Percentiles rank a stretch among this genome's conserved stretches.
phyloP scores from a whole-genome alignment of 352 stramenopile genomes.

The Phytopythium vexans region DNA sequence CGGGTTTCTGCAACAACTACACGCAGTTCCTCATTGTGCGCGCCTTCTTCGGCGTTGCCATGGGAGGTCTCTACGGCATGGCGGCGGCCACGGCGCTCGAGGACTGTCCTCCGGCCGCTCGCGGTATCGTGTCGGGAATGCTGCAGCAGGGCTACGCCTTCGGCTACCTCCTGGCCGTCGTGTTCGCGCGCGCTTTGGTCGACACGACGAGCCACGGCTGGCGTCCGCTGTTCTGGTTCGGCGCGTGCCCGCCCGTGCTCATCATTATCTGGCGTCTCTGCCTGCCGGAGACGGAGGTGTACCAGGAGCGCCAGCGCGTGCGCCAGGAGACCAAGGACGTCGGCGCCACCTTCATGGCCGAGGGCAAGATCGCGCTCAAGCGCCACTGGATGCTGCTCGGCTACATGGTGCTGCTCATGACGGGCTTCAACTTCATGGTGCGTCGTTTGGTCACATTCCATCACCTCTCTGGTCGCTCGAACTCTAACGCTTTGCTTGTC shows the following conservation, averaged over 20 bases:
- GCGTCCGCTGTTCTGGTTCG: slow-evolving; percentile 49
- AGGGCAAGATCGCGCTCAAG: slow-evolving; percentile 43
- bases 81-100: slow-evolving; percentile 39
- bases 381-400: slow-evolving; percentile 38
- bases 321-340: slow-evolving; percentile 28
- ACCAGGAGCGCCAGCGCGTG: slow-evolving; percentile 29
- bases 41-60: slow-evolving; percentile 39
- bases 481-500: background rate
- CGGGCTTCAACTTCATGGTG: slow-evolving; percentile 47
- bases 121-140: slow-evolving; percentile 48
- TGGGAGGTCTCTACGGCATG: slow-evolving; percentile 51
- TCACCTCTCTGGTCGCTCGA: slow-evolving; percentile 3
- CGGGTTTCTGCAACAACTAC: slow-evolving; percentile 38
- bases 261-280: slow-evolving; percentile 41
- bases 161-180: slow-evolving; percentile 33
- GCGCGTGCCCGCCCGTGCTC: slow-evolving; percentile 38
- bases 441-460: background rate
- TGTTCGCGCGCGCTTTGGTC: slow-evolving; percentile 32
- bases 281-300: slow-evolving; percentile 40
- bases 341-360: slow-evolving; percentile 28
- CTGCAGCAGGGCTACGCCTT: slow-evolving; percentile 53
- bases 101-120: slow-evolving; percentile 32
- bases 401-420: slow-evolving; percentile 49
- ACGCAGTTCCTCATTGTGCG: slow-evolving; percentile 31
- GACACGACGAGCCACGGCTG: slow-evolving; percentile 45